phyloP scores from a whole-genome alignment of 2,329 filamentous ascomycete species.

The Alternaria metachromatica region DNA sequence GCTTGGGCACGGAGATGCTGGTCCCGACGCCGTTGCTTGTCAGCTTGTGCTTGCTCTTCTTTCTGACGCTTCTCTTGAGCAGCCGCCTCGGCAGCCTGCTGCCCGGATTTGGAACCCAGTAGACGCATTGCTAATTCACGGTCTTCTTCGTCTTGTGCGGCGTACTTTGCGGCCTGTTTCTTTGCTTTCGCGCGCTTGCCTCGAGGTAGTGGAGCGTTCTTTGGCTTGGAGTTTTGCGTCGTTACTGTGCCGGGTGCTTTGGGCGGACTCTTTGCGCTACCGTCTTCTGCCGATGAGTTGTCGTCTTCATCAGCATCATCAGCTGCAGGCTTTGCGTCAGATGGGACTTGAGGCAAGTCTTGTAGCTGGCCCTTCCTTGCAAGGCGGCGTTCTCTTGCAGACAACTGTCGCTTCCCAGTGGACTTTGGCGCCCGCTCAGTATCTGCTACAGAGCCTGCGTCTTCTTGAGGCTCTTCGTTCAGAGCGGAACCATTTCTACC shows the following conservation, averaged over 20 bases:
- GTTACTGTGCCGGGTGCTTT: conserved; percentile 37
- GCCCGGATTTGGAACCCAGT: conserved; percentile 77
- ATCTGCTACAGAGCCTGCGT: conserved; percentile 37
- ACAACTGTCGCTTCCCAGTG: conserved; percentile 43
- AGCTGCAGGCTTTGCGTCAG: conserved; percentile 17
- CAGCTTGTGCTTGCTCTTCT: conserved; percentile 74
- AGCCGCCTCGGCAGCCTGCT: conserved; percentile 68
- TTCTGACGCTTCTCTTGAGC: conserved; percentile 69
- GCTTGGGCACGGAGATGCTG: conserved; percentile 81
- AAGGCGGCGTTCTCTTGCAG: conserved; percentile 47
- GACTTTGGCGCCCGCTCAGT: conserved; percentile 32
- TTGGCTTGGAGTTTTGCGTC: conserved; percentile 36
- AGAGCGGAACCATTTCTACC: conserved; percentile 6
- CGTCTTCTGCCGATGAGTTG: conserved; percentile 32
- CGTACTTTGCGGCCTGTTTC: conserved; percentile 89
- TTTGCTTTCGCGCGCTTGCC: conserved; percentile 85
- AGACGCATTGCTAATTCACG: conserved; percentile 81
- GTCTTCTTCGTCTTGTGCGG: conserved; percentile 93
- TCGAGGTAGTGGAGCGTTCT: conserved; percentile 56
- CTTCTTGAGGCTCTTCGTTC: conserved; percentile 30
- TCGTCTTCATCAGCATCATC: conserved; percentile 40
- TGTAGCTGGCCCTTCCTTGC: conserved; percentile 46
- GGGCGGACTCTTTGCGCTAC: conserved; percentile 14
- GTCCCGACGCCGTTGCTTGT: conserved; percentile 75
- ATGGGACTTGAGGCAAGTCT: conserved; percentile 17